A percentile compares a stretch with the other conserved stretches of the same genome.
phyloP scores from a whole-genome alignment of 371 early-diverging fungal genomes.

The Mucor indicus region DNA sequence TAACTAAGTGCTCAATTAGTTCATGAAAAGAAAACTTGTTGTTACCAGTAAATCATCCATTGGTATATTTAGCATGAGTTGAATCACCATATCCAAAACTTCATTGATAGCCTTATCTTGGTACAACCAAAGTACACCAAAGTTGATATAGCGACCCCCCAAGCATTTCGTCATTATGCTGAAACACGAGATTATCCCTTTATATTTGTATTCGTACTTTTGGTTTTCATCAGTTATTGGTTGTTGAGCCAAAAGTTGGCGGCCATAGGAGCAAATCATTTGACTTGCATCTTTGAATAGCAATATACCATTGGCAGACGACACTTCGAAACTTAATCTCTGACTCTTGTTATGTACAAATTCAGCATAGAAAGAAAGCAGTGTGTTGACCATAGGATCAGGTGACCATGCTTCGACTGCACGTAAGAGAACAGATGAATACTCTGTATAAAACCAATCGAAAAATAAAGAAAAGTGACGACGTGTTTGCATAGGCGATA shows the following conservation, averaged over 20 bases:
- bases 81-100: constrained; percentile 65
- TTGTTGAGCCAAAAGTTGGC: constrained; percentile 27
- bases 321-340: constrained; percentile 80
- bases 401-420: constrained; percentile 71
- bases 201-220: constrained; percentile 65
- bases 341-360: constrained; percentile 79
- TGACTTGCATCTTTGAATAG: constrained; percentile 85
- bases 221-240: not conserved
- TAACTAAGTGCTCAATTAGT: not conserved
- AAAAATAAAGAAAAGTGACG: constrained; percentile 71
- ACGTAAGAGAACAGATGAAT: constrained; percentile 60
- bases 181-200: constrained; percentile 78
- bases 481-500: constrained; percentile 63
- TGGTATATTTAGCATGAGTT: constrained; percentile 72
- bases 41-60: constrained; percentile 73
- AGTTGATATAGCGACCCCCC: constrained; percentile 83
- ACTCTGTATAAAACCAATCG: constrained; percentile 80
- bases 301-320: constrained; percentile 85
- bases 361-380: constrained; percentile 77
- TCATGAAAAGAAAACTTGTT: not conserved
- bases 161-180: constrained; percentile 69
- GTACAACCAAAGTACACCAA: constrained; percentile 91
- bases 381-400: constrained; percentile 63
- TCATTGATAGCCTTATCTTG: constrained; percentile 79
- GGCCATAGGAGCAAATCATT: constrained; percentile 48